phyloP scores from a whole-genome alignment of 2,329 filamentous ascomycete genomes.

The Aspergillus oerlinghausenensis region DNA sequence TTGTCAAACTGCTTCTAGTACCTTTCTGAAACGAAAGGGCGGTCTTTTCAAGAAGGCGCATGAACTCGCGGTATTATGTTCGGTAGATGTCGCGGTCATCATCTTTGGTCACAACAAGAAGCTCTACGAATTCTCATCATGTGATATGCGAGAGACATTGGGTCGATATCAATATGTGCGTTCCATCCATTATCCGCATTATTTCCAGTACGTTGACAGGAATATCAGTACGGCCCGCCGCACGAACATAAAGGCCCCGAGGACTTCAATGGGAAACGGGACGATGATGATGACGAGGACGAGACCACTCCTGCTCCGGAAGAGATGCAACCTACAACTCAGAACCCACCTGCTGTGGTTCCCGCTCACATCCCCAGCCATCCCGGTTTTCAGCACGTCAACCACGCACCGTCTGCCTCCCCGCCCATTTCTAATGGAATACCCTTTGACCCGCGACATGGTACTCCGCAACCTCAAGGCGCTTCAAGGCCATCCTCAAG shows the following conservation, averaged over 20 bases:
- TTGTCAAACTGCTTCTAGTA: constrained; percentile 50
- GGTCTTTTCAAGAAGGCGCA: constrained; percentile 99
- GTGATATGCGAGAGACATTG: constrained; percentile 87
- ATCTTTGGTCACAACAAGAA: constrained; percentile 99
- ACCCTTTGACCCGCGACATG: constrained; percentile 65
- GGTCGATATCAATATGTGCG: constrained; percentile 85
- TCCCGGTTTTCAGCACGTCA: constrained; percentile 70
- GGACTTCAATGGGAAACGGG: constrained; percentile 78
- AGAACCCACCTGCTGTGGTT: constrained; percentile 56
- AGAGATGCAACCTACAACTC: constrained; percentile 52
- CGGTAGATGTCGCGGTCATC: constrained; percentile 96
- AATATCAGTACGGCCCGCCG: constrained; percentile 74
- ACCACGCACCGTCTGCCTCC: constrained; percentile 80
- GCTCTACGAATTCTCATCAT: constrained; percentile 93
- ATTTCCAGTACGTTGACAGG: constrained; percentile 9
- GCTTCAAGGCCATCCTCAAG: constrained; percentile 74
- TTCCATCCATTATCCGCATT: constrained; percentile 20
- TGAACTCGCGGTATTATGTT: constrained; percentile 95
- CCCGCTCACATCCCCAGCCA: constrained; percentile 66
- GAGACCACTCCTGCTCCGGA: constrained; percentile 68
- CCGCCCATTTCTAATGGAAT: constrained; percentile 79
- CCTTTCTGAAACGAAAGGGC: constrained; percentile 97
- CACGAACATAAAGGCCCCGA: constrained; percentile 95
- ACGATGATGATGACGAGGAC: constrained; percentile 74
- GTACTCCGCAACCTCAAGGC: constrained; percentile 75